Evolutionary conservation across 2,329 filamentous ascomycete genomes (phyloP).

Genomic region (Phialemoniopsis sp.): DNA sequence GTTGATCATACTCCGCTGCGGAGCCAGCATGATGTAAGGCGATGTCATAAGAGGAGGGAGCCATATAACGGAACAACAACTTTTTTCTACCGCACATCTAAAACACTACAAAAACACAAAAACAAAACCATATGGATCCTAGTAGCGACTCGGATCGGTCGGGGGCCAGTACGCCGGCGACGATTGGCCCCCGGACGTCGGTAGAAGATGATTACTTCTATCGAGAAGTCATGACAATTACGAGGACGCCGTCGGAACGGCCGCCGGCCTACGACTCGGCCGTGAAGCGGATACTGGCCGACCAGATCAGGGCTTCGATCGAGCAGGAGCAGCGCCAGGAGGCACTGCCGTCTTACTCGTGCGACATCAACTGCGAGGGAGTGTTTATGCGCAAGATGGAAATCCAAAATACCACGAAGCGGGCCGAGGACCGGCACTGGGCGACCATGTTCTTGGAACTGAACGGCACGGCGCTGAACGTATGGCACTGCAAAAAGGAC

Average conservation of each 20-base stretch:
- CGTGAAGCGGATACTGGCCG: constrained; percentile 17
- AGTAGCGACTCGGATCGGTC: constrained; percentile 10
- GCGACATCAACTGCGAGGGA: constrained; percentile 49
- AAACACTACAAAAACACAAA: constrained; percentile 1
- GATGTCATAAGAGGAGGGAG: neutral
- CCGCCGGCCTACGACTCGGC: constrained; percentile 40
- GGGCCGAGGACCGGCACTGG: constrained; percentile 61
- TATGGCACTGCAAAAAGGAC: constrained; percentile 60
- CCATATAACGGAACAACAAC: neutral
- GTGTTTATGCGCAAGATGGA: constrained; percentile 63
- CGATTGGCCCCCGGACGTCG: constrained; percentile 39
- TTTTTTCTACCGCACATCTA: too few species aligned
- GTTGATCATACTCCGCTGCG: too few species aligned
- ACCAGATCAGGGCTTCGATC: constrained; percentile 11
- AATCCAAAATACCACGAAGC: constrained; percentile 59
- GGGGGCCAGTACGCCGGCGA: constrained; percentile 21
- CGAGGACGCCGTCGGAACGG: constrained; percentile 36
- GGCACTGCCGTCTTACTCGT: constrained; percentile 51
- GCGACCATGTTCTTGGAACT: constrained; percentile 58
- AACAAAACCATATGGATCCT: constrained; percentile 20
- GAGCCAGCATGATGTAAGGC: too few species aligned
- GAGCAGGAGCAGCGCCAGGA: constrained; percentile 22
- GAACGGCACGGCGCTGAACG: constrained; percentile 62
- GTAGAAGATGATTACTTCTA: constrained; percentile 53
- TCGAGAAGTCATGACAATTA: constrained; percentile 43